Base-by-base conservation (phyloP, 352 stramenopile species). In the Pythium utonaiense region DNA sequence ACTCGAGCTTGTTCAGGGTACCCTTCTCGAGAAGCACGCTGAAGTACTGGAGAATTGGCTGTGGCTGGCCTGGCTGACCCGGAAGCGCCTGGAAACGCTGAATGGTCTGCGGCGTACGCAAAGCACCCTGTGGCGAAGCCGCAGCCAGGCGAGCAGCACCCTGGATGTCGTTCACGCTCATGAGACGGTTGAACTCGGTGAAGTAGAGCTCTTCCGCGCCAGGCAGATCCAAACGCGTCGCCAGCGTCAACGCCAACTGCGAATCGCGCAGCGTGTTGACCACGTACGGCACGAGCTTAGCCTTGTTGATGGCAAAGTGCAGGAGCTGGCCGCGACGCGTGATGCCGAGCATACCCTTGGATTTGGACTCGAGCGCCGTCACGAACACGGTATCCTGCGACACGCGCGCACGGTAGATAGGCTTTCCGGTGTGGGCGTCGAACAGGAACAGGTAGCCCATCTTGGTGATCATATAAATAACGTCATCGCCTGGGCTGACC, bases 371-470 rank as follows among this genome's bases (percentile, higher is more conserved):
- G 6, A 95, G 69, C 53, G 81, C 83, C 44, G 90, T 96, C n/a
- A 98, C 88, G 62, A 99, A 99, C 33, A 99, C 93, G 22, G 97
- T 99, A 73, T 99, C 96, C 57, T 98, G 89, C 14, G 95, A 98
- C 53, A 99, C 96, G 59, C 96, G 96, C 28, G 94, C 96, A 58
- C 98, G 88, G 81, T 99, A 99, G 54, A 99, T 89, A 40, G 97
- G 96, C 78, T 99, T 99, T 62, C 96, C 97, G 36, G 95, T 96
- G 80, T 99, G 94, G 55, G 98, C 89, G 74, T 99, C 98, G 75
- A 99, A 99, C 62, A 99, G 87, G 85, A 99, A 99, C 33, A 99
- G 79, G 75, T 99, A 99, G 49, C 98, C 98, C 92, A 99, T 99
- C 88, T 99, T 99, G 31, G 97, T 99, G 64, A 99, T 96, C 78